phyloP scores from a whole-genome alignment of 306 rosid species.

The Acacia melanoxylon region DNA sequence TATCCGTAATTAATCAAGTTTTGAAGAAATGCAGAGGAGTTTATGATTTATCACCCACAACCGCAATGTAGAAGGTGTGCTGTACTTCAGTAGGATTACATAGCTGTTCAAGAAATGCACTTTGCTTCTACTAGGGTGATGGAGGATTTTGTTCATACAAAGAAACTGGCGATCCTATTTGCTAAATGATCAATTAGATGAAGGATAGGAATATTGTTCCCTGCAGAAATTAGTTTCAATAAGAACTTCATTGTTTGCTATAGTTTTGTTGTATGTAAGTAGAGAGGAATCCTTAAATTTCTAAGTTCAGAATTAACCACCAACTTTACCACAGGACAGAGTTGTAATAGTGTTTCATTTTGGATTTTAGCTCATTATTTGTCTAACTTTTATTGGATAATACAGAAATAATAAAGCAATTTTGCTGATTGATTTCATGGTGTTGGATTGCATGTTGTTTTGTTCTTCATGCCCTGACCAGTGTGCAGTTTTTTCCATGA shows the following conservation, averaged over 20 bases:
- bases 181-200: neutral
- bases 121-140: neutral
- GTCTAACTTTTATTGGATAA: neutral
- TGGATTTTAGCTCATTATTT: neutral
- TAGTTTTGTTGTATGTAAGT: neutral
- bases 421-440: neutral
- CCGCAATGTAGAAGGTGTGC: neutral
- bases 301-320: neutral
- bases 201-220: neutral
- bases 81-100: neutral
- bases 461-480: neutral
- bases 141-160: neutral
- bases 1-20: neutral
- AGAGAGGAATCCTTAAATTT: neutral
- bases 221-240: neutral
- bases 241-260: neutral
- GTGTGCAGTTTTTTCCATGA: neutral
- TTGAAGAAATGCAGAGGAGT: neutral
- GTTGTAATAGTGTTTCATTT: neutral
- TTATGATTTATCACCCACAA: neutral
- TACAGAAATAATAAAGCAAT: neutral
- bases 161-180: neutral
- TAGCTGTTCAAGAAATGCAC: neutral
- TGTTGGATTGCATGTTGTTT: neutral
- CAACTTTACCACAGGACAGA: neutral